A percentile compares a stretch with the other conserved stretches of the same genome.
Conservation (phyloP, 2,329 filamentous ascomycete species). For the Neoarthrinium moseri region DNA sequence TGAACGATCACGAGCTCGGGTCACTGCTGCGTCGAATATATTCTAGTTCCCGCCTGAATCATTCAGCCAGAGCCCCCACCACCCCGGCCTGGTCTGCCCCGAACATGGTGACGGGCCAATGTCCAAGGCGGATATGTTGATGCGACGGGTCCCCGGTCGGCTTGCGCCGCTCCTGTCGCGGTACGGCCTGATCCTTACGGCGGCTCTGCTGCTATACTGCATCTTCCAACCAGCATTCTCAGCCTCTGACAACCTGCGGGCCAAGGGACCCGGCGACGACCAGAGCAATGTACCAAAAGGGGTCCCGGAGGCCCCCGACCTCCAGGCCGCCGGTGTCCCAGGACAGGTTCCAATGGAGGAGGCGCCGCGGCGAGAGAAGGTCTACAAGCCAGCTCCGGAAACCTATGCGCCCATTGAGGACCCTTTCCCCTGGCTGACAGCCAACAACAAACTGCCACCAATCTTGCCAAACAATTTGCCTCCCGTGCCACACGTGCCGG, state of each 20-base stretch:
- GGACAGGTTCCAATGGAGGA: slow-evolving; percentile 3
- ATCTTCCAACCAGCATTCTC: slow-evolving; percentile 14
- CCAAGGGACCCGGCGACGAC: slow-evolving; percentile 3
- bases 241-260: background rate
- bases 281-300: background rate
- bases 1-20: background rate
- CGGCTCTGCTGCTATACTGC: slow-evolving; percentile 29
- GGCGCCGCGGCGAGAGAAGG: slow-evolving; percentile 20
- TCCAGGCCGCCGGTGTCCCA: too few relatives aligned
- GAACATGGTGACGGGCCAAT: slow-evolving; percentile 3
- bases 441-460: slow-evolving; percentile 24
- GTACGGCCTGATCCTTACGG: slow-evolving; percentile 27
- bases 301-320: background rate
- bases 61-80: background rate
- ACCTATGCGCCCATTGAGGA: slow-evolving; percentile 30
- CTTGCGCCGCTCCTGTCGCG: slow-evolving; percentile 26
- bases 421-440: slow-evolving; percentile 35
- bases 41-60: background rate
- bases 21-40: background rate
- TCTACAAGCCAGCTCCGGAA: slow-evolving; percentile 29
- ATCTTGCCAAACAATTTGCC: slow-evolving; percentile 30
- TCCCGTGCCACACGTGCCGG: slow-evolving; percentile 30
- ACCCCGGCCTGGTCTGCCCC: background rate
- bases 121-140: slow-evolving; percentile 8
- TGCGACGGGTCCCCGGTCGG: slow-evolving; percentile 15